These are phyloP conservation scores for Meyerozyma athensensis DNA, from an alignment of 1,139 yeast species.

Conservation along the genomic window DNA sequence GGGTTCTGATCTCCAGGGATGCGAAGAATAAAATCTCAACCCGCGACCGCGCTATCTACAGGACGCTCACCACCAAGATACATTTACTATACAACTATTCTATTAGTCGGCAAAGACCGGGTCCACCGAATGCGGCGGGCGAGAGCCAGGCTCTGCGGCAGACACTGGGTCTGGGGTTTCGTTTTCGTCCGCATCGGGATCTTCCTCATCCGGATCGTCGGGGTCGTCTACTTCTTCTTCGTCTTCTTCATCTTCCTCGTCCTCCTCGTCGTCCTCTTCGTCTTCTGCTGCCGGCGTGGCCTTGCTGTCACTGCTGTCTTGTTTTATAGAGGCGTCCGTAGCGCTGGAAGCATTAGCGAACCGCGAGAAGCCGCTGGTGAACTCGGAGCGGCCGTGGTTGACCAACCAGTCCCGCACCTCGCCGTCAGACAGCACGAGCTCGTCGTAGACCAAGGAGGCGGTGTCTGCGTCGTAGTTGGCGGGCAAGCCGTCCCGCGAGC, in stretches of 20 bases:
- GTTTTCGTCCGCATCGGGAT: constrained; percentile 10
- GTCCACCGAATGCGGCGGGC: constrained; percentile 2
- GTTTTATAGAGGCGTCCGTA: not conserved
- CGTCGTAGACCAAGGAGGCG: constrained; percentile 25
- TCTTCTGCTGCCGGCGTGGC: constrained; percentile 9
- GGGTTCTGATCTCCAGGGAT: constrained; percentile 1
- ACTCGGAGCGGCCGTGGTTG: constrained; percentile 14
- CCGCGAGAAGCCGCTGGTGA: constrained; percentile 28
- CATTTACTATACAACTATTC: not conserved
- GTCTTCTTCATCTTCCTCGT: constrained; percentile 9
- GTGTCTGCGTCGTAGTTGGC: constrained; percentile 21
- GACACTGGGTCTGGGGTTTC: constrained; percentile 4
- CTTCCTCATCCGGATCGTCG: not conserved
- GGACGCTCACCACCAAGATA: not conserved
- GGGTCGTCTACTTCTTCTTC: constrained; percentile 3
- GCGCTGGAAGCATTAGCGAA: constrained; percentile 11
- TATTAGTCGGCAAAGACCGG: constrained; percentile 4
- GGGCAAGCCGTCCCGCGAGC: constrained; percentile 12
- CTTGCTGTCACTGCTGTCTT: constrained; percentile 7
- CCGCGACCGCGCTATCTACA: not conserved
- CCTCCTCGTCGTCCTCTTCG: constrained; percentile 4
- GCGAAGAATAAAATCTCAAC: not conserved
- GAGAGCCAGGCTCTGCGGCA: not conserved
- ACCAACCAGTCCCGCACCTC: constrained; percentile 11
- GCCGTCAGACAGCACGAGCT: constrained; percentile 14